These are phyloP conservation scores for Phytophthora hibernalis DNA, from an alignment of 352 stramenopile genomes.

Conservation along the genomic window DNA sequence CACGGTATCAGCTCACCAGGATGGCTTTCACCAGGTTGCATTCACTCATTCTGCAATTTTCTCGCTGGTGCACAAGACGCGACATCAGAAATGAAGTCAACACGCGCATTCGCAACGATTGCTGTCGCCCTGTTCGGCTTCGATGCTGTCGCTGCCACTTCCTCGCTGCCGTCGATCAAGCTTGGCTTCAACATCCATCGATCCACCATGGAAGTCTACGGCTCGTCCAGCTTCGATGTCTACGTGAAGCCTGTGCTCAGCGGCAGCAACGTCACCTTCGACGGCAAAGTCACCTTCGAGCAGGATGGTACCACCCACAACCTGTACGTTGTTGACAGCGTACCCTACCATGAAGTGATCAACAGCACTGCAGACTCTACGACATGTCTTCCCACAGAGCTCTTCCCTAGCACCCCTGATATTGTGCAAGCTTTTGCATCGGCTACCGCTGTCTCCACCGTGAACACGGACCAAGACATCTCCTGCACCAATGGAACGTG, in stretches of 20 bases:
- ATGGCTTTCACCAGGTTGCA: conserved; percentile 23
- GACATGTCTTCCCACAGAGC: conserved; percentile 33
- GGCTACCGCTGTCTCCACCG: conserved; percentile 38
- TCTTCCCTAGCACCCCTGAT: conserved; percentile 38
- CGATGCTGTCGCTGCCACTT: conserved; percentile 20
- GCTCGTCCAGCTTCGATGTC: conserved; percentile 49
- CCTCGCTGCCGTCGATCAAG: conserved; percentile 41
- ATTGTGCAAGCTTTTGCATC: conserved; percentile 45
- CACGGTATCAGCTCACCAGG: conserved; percentile 23
- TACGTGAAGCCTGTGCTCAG: conserved; percentile 47
- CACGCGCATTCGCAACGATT: neutral
- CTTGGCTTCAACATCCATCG: conserved; percentile 60
- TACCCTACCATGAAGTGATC: conserved; percentile 41
- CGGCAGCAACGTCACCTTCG: conserved; percentile 42
- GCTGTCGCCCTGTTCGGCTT: conserved; percentile 5
- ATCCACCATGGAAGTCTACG: conserved; percentile 58
- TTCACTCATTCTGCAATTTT: conserved; percentile 22
- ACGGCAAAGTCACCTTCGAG: conserved; percentile 46
- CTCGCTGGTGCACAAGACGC: conserved; percentile 17
- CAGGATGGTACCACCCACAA: conserved; percentile 46
- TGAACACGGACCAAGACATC: conserved; percentile 52
- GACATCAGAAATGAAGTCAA: conserved; percentile 23
- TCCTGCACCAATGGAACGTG: conserved; percentile 47
- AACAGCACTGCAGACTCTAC: conserved; percentile 27
- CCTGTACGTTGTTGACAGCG: conserved; percentile 50